Percentiles rank a stretch among this genome's conserved stretches.
phyloP scores from a whole-genome alignment of 2,329 filamentous ascomycete genomes.

The Pseudofabraea citricarpa region DNA sequence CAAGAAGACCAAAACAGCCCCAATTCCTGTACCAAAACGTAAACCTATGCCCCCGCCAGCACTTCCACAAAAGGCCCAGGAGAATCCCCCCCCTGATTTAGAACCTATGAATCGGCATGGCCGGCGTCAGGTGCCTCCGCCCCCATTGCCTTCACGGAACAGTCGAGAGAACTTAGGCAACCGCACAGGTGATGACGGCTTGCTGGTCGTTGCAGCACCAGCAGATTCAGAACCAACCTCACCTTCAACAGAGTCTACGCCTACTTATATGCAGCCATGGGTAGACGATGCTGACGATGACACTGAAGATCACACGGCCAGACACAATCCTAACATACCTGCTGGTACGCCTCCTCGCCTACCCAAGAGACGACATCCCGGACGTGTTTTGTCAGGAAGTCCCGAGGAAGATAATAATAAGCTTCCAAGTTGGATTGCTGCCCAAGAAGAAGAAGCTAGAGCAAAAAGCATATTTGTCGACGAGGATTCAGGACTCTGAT shows the following conservation, averaged over 20 bases:
- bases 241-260: constrained; percentile 36
- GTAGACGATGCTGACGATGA: constrained; percentile 30
- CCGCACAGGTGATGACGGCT: constrained; percentile 39
- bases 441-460: constrained; percentile 30
- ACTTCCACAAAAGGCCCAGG: constrained; percentile 22
- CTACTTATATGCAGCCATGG: constrained; percentile 27
- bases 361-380: constrained; percentile 18
- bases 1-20: constrained; percentile 51
- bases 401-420: constrained; percentile 27
- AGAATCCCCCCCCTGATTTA: constrained; percentile 15
- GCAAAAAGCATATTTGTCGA: constrained; percentile 27
- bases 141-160: constrained; percentile 39
- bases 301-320: constrained; percentile 8
- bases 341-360: constrained; percentile 16
- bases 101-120: constrained; percentile 26
- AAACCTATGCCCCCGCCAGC: constrained; percentile 51
- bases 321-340: not conserved
- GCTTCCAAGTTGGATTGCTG: constrained; percentile 26
- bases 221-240: constrained; percentile 58
- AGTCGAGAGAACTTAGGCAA: constrained; percentile 30
- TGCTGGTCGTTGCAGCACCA: constrained; percentile 63
- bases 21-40: constrained; percentile 56
- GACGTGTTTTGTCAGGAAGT: constrained; percentile 21
- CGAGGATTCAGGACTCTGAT: constrained; percentile 19
- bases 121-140: constrained; percentile 29